A percentile compares a stretch with the other conserved stretches of the same genome.
phyloP scores from a whole-genome alignment of 768 basidiomycete species.

The Suillus paluster region DNA sequence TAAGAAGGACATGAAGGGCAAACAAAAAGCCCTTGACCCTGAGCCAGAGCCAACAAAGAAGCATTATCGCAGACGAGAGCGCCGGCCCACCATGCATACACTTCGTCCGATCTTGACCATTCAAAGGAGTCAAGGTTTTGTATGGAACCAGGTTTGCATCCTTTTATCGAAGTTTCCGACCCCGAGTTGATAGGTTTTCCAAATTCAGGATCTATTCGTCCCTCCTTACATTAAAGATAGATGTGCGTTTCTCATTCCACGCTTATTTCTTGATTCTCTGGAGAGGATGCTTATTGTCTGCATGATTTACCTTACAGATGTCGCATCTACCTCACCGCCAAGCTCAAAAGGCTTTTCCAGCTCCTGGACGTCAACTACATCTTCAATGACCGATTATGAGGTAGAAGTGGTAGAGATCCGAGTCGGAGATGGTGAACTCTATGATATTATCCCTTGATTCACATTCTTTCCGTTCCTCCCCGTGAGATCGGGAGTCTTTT shows the following conservation, averaged over 20 bases:
- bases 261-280: constrained; percentile 20
- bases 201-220: constrained; percentile 77
- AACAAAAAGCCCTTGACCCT: constrained; percentile 77
- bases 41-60: constrained; percentile 56
- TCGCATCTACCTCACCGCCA: constrained; percentile 83
- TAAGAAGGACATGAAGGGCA: constrained; percentile 74
- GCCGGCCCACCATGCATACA: constrained; percentile 58
- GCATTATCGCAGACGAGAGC: constrained; percentile 57
- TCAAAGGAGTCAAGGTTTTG: constrained; percentile 85
- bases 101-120: constrained; percentile 86
- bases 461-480: background rate
- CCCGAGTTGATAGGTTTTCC: background rate
- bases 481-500: background rate
- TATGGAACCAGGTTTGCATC: constrained; percentile 84
- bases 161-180: background rate
- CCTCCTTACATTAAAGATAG: constrained; percentile 90
- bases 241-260: constrained; percentile 59
- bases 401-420: constrained; percentile 89
- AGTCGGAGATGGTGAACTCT: constrained; percentile 77
- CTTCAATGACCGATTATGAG: constrained; percentile 74
- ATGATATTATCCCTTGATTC: constrained; percentile 69
- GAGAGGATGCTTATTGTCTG: constrained; percentile 13
- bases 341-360: constrained; percentile 68
- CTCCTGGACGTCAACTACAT: constrained; percentile 69
- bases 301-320: constrained; percentile 48